Evolutionary conservation across 2,329 filamentous ascomycete species (phyloP).

Genomic region (Sclerotinia subarctica): DNA sequence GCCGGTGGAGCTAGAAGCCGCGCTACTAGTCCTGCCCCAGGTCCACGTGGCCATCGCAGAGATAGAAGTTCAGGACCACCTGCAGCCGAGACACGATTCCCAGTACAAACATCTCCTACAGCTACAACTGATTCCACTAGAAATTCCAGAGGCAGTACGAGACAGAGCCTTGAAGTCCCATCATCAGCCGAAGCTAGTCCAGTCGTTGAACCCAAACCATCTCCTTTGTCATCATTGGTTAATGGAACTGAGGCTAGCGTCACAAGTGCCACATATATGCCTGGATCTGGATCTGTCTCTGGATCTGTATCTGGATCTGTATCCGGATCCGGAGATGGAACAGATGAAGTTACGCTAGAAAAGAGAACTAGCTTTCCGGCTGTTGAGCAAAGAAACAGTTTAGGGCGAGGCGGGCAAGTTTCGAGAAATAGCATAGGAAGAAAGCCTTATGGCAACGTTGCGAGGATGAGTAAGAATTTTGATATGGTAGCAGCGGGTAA

Average conservation of each 20-base stretch:
- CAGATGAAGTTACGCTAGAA: conserved; percentile 20
- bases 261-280: conserved; percentile 37
- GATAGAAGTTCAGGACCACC: conserved; percentile 73
- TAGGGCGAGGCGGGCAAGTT: conserved; percentile 46
- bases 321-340: conserved; percentile 26
- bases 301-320: conserved; percentile 25
- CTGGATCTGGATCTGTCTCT: conserved; percentile 25
- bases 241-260: conserved; percentile 27
- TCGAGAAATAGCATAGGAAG: conserved; percentile 14
- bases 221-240: conserved; percentile 29
- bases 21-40: conserved; percentile 68
- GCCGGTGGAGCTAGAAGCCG: conserved; percentile 60
- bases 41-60: conserved; percentile 63
- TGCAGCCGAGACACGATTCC: conserved; percentile 76
- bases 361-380: conserved; percentile 35
- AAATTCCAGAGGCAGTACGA: conserved; percentile 40
- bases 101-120: conserved; percentile 66
- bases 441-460: conserved; percentile 13
- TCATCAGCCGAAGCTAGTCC: conserved; percentile 27
- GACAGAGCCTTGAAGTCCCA: conserved; percentile 80
- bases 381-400: conserved; percentile 61
- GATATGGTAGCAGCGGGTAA: conserved; percentile 7
- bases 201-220: conserved; percentile 25
- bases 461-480: conserved; percentile 15
- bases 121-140: conserved; percentile 45